Conservation (phyloP, 2,329 filamentous ascomycete species). For the Epichloe sibirici region DNA sequence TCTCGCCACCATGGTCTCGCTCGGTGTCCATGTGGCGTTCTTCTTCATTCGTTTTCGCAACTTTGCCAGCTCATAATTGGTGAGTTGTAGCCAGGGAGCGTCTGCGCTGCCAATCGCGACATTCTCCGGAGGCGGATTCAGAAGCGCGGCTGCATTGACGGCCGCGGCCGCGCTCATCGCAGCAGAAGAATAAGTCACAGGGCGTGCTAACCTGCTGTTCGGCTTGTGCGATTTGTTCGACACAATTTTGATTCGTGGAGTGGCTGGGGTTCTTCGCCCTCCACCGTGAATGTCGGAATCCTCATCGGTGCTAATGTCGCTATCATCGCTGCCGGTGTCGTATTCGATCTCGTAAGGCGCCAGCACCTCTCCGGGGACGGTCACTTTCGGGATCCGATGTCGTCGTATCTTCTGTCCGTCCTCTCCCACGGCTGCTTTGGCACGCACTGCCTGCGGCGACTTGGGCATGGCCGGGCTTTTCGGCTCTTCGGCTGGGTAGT, state of each 20-base stretch:
- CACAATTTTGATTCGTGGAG: slow-evolving; percentile 38
- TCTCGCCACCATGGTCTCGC: slow-evolving; percentile 73
- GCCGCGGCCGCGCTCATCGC: slow-evolving; percentile 26
- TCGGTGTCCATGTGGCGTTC: slow-evolving; percentile 75
- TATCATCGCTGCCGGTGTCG: slow-evolving; percentile 42
- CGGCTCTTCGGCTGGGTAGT: slow-evolving; percentile 43
- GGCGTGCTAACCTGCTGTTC: slow-evolving; percentile 27
- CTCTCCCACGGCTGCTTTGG: slow-evolving; percentile 34
- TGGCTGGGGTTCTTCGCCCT: slow-evolving; percentile 23
- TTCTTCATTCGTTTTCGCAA: slow-evolving; percentile 84
- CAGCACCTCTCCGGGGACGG: slow-evolving; percentile 53
- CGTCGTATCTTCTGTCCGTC: slow-evolving; percentile 34
- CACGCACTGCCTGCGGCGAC: slow-evolving; percentile 40
- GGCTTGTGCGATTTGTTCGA: slow-evolving; percentile 30
- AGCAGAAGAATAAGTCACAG: slow-evolving; percentile 22
- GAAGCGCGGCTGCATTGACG: slow-evolving; percentile 27
- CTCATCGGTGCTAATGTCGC: slow-evolving; percentile 40
- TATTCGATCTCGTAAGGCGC: slow-evolving; percentile 54
- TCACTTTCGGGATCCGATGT: slow-evolving; percentile 43
- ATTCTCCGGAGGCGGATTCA: slow-evolving; percentile 48
- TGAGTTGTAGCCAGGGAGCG: slow-evolving; percentile 54
- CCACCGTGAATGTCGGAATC: slow-evolving; percentile 31
- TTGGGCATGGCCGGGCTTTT: slow-evolving; percentile 39
- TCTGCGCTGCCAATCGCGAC: slow-evolving; percentile 45
- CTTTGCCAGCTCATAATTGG: slow-evolving; percentile 51